Percentiles rank a stretch among this genome's conserved stretches.
These are phyloP conservation scores for Monocercomonoides exilis DNA, from an alignment of 78 protist genomes.

Conservation along the genomic window DNA sequence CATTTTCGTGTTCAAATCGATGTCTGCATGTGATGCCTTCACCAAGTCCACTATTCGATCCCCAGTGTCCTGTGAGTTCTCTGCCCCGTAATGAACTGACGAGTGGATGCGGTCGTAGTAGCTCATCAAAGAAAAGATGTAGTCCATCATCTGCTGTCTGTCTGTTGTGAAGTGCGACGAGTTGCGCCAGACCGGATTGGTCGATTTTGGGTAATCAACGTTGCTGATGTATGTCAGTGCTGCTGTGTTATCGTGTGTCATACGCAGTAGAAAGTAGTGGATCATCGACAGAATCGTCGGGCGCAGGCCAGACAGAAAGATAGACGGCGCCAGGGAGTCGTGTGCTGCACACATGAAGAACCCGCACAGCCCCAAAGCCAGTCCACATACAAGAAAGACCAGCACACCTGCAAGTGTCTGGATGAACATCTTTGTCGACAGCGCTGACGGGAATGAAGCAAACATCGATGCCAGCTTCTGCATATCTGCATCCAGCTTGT, in stretches of 20 bases:
- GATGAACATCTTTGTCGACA: neutral
- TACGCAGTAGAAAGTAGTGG: neutral
- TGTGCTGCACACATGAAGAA: neutral
- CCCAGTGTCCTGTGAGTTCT: neutral
- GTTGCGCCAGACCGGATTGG: neutral
- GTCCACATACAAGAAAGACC: neutral
- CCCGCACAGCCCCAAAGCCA: neutral
- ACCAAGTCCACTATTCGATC: neutral
- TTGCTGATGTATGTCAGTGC: neutral
- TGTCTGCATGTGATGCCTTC: neutral
- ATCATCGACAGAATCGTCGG: neutral
- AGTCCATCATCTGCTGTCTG: neutral
- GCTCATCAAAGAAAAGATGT: neutral
- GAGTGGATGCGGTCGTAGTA: neutral
- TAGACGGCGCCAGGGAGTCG: neutral
- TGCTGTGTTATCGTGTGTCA: neutral
- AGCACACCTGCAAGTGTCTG: neutral
- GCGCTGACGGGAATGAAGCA: neutral
- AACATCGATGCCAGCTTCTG: neutral
- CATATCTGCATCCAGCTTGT: neutral
- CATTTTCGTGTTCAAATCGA: neutral
- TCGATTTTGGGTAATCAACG: neutral
- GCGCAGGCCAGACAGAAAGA: neutral
- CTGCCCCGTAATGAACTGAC: neutral
- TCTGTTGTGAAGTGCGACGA: neutral